A percentile compares a stretch with the other conserved stretches of the same genome.
Conservation (phyloP, 2,329 filamentous ascomycete genomes). For the Hymenoscyphus occultus region DNA sequence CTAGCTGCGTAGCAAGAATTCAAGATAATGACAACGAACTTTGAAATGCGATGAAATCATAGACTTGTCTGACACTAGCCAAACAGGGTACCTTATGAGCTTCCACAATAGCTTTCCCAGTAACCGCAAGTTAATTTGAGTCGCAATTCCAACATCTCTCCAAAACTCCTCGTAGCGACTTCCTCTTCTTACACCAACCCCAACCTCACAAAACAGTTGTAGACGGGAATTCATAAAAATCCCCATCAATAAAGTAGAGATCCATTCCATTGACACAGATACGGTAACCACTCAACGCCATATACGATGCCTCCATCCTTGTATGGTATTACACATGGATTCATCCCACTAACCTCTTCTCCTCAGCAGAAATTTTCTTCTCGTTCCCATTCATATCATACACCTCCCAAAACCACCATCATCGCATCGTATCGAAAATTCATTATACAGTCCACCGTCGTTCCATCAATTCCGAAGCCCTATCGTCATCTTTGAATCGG, state of each 20-base stretch:
- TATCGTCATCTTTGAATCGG: neutral
- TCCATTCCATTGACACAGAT: conserved; percentile 6
- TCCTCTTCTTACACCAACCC: neutral
- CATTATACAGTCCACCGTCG: neutral
- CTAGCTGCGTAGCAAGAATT: too few species aligned
- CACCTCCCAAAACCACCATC: neutral
- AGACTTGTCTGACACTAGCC: neutral
- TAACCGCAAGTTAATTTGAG: neutral
- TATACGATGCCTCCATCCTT: neutral
- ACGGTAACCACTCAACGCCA: neutral
- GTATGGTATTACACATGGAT: neutral
- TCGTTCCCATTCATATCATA: neutral
- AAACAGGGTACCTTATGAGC: neutral
- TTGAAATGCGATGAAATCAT: too few species aligned
- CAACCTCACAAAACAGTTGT: neutral
- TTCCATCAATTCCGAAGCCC: neutral
- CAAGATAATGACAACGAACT: too few species aligned
- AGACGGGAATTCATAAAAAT: neutral
- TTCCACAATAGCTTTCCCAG: neutral
- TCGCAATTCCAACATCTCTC: neutral
- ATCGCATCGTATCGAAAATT: neutral
- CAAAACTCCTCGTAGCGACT: neutral
- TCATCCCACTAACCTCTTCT: neutral
- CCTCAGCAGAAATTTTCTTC: conserved; percentile 2
- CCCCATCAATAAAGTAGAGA: neutral